Conservation (phyloP, 2,329 filamentous ascomycete species). For the Teratosphaeria pseudoeucalypti region DNA sequence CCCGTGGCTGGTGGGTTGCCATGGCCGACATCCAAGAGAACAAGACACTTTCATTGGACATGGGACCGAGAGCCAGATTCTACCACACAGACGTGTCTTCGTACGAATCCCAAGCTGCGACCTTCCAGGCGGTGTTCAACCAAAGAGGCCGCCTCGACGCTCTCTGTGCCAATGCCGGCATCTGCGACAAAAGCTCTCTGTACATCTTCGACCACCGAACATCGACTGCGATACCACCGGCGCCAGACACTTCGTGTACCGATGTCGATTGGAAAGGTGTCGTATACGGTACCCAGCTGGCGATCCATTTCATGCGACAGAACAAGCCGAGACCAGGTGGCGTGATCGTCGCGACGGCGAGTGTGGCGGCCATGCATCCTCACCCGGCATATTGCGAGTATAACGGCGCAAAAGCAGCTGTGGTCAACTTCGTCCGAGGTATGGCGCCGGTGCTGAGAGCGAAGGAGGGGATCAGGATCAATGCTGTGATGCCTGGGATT, state of each 20-base stretch:
- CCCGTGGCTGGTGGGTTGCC: constrained; percentile 6
- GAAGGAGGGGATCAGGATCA: constrained; percentile 6
- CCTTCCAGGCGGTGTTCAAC: constrained; percentile 5
- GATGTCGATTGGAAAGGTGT: constrained; percentile 11
- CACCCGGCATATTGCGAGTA: constrained; percentile 11
- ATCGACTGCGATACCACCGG: constrained; percentile 5
- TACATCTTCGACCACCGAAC: constrained; percentile 4
- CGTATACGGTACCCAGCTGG: constrained; percentile 9
- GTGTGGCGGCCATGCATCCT: constrained; percentile 9
- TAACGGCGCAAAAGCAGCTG: constrained; percentile 9
- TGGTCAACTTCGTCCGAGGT: constrained; percentile 5
- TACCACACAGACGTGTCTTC: constrained; percentile 7
- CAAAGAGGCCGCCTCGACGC: constrained; percentile 6
- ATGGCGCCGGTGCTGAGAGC: constrained; percentile 2
- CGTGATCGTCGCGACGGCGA: constrained; percentile 10
- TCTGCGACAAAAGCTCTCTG: constrained; percentile 5
- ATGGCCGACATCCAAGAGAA: constrained; percentile 8
- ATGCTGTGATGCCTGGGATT: constrained; percentile 1
- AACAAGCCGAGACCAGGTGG: constrained; percentile 8
- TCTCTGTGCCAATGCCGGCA: constrained; percentile 9
- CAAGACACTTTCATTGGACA: background rate
- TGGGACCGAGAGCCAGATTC: constrained; percentile 4
- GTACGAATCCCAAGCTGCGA: constrained; percentile 7
- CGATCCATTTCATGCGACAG: constrained; percentile 12
- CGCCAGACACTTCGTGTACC: constrained; percentile 6